Percentiles rank a stretch among this genome's conserved stretches.
phyloP scores from a whole-genome alignment of 2,329 filamentous ascomycete species.

The Paracamarosporium sp. region DNA sequence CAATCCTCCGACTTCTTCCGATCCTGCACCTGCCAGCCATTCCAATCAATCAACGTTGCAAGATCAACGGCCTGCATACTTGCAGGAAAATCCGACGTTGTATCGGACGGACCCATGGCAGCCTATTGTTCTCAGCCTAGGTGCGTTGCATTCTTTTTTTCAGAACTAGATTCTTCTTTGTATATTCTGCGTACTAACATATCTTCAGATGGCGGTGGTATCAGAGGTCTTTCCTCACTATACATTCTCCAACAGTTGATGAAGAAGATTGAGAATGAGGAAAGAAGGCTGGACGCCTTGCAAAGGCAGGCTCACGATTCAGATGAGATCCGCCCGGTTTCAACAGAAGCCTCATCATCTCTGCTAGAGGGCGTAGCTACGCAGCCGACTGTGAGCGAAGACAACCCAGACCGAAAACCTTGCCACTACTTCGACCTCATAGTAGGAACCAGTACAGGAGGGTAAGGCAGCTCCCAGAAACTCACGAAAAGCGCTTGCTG shows the following conservation, averaged over 20 bases:
- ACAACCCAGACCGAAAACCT: not conserved
- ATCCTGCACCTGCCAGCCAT: not conserved
- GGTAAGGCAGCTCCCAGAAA: not conserved
- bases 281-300: not conserved
- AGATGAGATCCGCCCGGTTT: not conserved
- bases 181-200: not conserved
- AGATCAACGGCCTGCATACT: not conserved
- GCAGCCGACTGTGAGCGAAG: not conserved
- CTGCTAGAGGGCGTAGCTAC: not conserved
- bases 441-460: constrained; percentile 4
- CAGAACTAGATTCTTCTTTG: not conserved
- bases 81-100: not conserved
- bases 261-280: not conserved
- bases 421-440: constrained; percentile 5
- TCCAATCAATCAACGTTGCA: not conserved
- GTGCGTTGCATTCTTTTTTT: not conserved
- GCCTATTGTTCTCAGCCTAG: constrained; percentile 2
- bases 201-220: not conserved
- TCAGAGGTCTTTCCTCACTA: constrained; percentile 1
- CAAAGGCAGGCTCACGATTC: not conserved
- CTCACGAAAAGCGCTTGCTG: not conserved
- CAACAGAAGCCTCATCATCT: not conserved
- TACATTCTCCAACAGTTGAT: not conserved
- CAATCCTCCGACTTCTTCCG: not conserved
- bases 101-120: not conserved